Conservation (phyloP, 208 protist species). For the Leishmania tarentolae region DNA sequence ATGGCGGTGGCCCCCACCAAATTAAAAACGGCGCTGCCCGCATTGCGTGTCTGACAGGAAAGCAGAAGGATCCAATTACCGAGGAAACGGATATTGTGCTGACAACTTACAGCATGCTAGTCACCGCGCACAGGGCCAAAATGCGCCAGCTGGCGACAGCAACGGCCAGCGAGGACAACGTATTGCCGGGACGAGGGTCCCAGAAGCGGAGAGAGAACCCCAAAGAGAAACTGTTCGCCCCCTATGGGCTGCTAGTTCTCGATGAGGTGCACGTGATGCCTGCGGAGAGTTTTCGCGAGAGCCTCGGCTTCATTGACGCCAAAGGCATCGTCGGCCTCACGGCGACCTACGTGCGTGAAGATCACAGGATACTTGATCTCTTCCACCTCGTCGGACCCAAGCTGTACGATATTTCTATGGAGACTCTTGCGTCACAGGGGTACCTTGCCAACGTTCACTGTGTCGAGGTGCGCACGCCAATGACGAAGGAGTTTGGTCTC, state of each 20-base stretch:
- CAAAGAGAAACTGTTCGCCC: slow-evolving; percentile 77
- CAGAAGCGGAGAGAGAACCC: slow-evolving; percentile 65
- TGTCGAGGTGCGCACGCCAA: slow-evolving; percentile 97
- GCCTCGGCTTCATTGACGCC: slow-evolving; percentile 88
- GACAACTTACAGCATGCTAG: slow-evolving; percentile 99
- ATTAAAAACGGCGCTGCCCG: slow-evolving; percentile 52
- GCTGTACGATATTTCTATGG: slow-evolving; percentile 99
- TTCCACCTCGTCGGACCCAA: slow-evolving; percentile 99
- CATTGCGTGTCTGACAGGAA: slow-evolving; percentile 93
- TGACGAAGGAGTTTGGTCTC: slow-evolving; percentile 96
- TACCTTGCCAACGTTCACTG: slow-evolving; percentile 98
- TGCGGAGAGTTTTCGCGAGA: slow-evolving; percentile 96
- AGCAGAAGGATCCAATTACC: slow-evolving; percentile 90
- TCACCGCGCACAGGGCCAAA: slow-evolving; percentile 68
- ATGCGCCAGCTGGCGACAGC: slow-evolving; percentile 34
- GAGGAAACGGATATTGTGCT: slow-evolving; percentile 94
- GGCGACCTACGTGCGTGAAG: slow-evolving; percentile 96
- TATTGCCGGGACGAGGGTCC: slow-evolving; percentile 28
- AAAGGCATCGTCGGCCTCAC: slow-evolving; percentile 99
- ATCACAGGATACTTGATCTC: slow-evolving; percentile 98
- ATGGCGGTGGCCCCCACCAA: background rate
- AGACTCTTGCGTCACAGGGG: slow-evolving; percentile 94
- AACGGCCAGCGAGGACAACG: slow-evolving; percentile 5
- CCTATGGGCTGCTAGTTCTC: slow-evolving; percentile 85
- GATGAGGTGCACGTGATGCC: slow-evolving; percentile 98